Percentiles rank a stretch among this genome's conserved stretches.
Evolutionary conservation across 2,329 filamentous ascomycete species (phyloP).

Genomic region (Aspergillus unguis): DNA sequence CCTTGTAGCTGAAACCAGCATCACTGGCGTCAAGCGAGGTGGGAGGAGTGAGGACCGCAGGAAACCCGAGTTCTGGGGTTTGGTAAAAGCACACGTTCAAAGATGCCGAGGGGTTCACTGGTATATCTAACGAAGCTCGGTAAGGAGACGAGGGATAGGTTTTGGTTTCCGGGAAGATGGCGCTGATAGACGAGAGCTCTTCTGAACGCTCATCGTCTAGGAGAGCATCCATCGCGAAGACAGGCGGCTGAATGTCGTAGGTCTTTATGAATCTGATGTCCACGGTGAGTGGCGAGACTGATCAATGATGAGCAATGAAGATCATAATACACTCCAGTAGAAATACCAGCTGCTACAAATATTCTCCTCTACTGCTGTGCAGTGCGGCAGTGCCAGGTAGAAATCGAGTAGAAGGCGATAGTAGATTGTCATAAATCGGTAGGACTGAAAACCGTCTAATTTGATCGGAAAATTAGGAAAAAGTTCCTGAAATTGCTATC

Average conservation of each 20-base stretch:
- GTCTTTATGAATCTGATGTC: background rate
- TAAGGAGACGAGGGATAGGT: constrained; percentile 47
- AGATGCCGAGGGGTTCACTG: constrained; percentile 53
- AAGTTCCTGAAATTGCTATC: background rate
- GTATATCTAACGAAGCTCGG: constrained; percentile 53
- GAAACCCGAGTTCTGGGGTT: constrained; percentile 31
- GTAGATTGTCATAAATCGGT: background rate
- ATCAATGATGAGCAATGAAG: constrained; percentile 8
- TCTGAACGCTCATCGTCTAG: constrained; percentile 57
- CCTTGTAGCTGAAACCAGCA: constrained; percentile 15
- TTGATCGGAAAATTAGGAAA: background rate
- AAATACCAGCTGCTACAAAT: constrained; percentile 6
- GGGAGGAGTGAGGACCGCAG: constrained; percentile 40
- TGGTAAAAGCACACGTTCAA: constrained; percentile 46
- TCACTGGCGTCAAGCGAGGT: constrained; percentile 37
- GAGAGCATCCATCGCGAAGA: constrained; percentile 33
- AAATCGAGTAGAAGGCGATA: background rate
- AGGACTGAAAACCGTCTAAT: background rate
- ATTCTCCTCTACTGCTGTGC: background rate
- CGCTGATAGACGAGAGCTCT: constrained; percentile 57
- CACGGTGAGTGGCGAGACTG: constrained; percentile 14
- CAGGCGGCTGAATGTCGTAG: background rate
- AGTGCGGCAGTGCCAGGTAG: background rate
- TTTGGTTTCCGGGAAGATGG: constrained; percentile 61
- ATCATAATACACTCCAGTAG: constrained; percentile 9